Percentiles rank a stretch among this genome's conserved stretches.
phyloP scores from a whole-genome alignment of 1,139 yeast species.

The Saccharomyces hybrid region DNA sequence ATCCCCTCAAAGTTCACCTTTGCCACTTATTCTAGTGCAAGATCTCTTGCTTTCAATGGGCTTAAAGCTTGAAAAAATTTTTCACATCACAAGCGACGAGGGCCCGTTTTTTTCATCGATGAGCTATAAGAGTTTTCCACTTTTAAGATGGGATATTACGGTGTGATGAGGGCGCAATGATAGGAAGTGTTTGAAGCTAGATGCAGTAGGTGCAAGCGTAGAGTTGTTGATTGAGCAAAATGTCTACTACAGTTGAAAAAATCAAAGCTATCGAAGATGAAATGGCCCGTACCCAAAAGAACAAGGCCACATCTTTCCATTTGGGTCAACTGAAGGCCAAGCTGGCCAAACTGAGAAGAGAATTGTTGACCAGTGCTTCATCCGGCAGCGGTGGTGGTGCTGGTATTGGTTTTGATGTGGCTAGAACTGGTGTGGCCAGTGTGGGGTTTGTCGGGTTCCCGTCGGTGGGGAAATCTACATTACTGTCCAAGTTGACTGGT shows the following conservation, averaged over 20 bases:
- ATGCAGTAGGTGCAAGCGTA: neutral
- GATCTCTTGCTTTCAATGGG: neutral
- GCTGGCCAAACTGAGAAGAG: slow-evolving; percentile 88
- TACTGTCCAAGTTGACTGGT: slow-evolving; percentile 82
- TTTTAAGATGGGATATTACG: neutral
- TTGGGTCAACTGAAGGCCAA: slow-evolving; percentile 95
- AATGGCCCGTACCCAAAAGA: slow-evolving; percentile 89
- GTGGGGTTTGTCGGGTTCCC: slow-evolving; percentile 98
- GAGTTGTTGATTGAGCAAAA: slow-evolving; percentile 15
- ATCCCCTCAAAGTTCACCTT: slow-evolving; percentile 22
- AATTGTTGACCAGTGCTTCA: slow-evolving; percentile 70
- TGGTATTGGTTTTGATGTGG: slow-evolving; percentile 89
- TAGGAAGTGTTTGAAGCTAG: neutral
- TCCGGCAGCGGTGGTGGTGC: slow-evolving; percentile 86
- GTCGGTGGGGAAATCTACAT: slow-evolving; percentile 92
- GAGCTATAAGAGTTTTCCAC: slow-evolving; percentile 5
- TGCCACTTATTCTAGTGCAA: neutral
- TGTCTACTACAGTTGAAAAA: slow-evolving; percentile 82
- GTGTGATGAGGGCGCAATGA: neutral
- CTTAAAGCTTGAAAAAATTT: slow-evolving; percentile 9
- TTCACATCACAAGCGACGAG: slow-evolving; percentile 8
- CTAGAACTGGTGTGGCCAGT: slow-evolving; percentile 94
- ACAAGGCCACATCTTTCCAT: slow-evolving; percentile 93
- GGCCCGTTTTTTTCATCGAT: slow-evolving; percentile 6
- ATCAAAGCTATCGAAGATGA: slow-evolving; percentile 91